These are phyloP conservation scores for Phytophthora niederhauseri DNA, from an alignment of 352 stramenopile species.

Conservation along the genomic window DNA sequence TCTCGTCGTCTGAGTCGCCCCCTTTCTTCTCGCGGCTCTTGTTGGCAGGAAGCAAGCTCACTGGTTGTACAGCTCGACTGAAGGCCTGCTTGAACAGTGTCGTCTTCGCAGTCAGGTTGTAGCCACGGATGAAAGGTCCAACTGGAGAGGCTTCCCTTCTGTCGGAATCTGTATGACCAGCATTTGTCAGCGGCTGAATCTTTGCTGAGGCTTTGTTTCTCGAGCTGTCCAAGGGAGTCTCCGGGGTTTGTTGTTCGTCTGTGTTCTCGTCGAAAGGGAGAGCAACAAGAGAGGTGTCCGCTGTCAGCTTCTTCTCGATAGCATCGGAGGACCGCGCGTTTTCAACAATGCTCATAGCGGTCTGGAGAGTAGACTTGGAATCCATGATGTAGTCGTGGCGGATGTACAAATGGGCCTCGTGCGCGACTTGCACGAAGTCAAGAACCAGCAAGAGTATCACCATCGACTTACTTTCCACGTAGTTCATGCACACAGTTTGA, in stretches of 20 bases:
- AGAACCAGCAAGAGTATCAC: constrained; percentile 16
- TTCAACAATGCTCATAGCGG: neutral
- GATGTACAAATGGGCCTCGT: constrained; percentile 18
- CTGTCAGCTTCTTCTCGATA: neutral
- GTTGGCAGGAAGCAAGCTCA: neutral
- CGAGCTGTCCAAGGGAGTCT: neutral
- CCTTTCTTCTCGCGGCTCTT: neutral
- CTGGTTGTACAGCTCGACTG: neutral
- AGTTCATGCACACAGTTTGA: constrained; percentile 33
- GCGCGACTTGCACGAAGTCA: constrained; percentile 17
- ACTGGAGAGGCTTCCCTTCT: neutral
- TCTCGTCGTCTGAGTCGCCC: constrained; percentile 7
- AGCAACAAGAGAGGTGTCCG: neutral
- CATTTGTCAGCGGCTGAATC: neutral
- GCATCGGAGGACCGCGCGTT: neutral
- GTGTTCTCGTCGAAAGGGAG: neutral
- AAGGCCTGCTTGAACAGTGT: constrained; percentile 3
- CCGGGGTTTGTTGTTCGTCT: neutral
- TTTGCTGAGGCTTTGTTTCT: neutral
- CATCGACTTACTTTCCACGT: constrained; percentile 16
- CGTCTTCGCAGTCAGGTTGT: constrained; percentile 1
- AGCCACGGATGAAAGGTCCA: neutral
- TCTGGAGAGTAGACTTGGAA: too few relatives aligned
- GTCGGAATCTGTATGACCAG: neutral
- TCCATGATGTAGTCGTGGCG: constrained; percentile 12